Conservation (phyloP, 257 asterid species). For the Solanum sejunctum region DNA sequence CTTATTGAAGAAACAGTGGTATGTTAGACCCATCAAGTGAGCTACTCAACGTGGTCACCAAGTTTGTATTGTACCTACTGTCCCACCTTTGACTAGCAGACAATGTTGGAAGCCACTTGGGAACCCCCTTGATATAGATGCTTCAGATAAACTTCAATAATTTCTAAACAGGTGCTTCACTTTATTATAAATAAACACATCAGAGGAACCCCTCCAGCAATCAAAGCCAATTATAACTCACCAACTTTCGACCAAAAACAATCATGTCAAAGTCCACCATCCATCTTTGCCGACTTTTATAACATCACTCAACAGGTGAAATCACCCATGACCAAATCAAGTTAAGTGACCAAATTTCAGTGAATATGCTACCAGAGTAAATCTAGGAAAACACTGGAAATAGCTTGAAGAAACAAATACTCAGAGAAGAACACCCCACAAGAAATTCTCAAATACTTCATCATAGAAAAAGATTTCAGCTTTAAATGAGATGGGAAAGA, state of each 20-base stretch:
- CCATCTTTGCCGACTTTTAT: neutral
- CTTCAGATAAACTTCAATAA: neutral
- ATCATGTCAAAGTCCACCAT: neutral
- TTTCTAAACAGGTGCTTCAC: neutral
- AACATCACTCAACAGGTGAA: neutral
- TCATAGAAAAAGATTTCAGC: neutral
- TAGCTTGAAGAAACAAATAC: neutral
- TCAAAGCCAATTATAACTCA: neutral
- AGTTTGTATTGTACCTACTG: neutral
- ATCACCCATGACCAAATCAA: neutral
- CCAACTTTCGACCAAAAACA: neutral
- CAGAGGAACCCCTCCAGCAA: neutral
- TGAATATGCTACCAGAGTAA: neutral
- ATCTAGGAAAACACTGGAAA: neutral
- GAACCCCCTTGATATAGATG: no score
- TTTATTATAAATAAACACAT: neutral
- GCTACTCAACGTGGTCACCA: neutral
- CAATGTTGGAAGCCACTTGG: neutral
- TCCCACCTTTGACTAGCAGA: neutral
- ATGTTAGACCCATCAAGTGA: neutral
- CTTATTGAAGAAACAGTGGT: neutral
- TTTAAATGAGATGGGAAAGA: slow-evolving; percentile 20
- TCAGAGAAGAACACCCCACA: neutral
- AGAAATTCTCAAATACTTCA: neutral
- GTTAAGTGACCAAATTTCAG: neutral